Base-by-base conservation (phyloP, 2,329 filamentous ascomycete genomes). In the Aureobasidium leucospermi region DNA sequence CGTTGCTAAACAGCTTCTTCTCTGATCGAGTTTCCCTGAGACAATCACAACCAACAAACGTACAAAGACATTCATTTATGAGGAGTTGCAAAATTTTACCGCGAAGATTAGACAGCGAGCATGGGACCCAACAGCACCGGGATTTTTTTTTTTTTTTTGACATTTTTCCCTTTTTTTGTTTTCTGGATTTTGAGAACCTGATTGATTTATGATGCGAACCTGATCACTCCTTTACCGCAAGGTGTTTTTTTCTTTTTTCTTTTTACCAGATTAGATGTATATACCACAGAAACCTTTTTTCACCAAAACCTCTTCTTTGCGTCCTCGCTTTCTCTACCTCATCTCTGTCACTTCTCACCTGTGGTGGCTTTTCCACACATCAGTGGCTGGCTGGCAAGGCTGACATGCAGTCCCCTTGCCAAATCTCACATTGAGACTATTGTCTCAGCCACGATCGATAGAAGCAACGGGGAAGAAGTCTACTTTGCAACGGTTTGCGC, bases 1-100 rank as follows among this genome's bases (percentile, higher is more conserved):
- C 48, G 49, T 38, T 62, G 61, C 41, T 59, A 59, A 53, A 45
- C 39, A 47, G 31, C 52, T 46, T 42, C 9, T 29, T 11, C 5
- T 15, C 31, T 49, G 47, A 38, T n/a, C 11, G 32, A 38, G 15
- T 8, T 16, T 4, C 28, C 38, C 28, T 7, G 23, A 29, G 34
- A 42, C 39, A 15, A 42, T 15, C n/a, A 42, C n/a, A 42, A 9
- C 11, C 39, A 15, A 19, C 19, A 13, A 13, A 42, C 23, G n/a
- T 42, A 13, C 23, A 52, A 19, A 55, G 38, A 42, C 38, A 32
- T 32, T 43, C 32, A 43, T 28, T 52, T 51, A 55, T 15, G 38
- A 55, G 51, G 19, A 52, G 49, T 39, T 42, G 29, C 4, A 51
- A 13, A 38, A 13, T n/a, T 10, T 29, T 7, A 52, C 28, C 6